These are phyloP conservation scores for Funneliformis geosporum DNA, from an alignment of 192 early-diverging fungal genomes.

Conservation along the genomic window DNA sequence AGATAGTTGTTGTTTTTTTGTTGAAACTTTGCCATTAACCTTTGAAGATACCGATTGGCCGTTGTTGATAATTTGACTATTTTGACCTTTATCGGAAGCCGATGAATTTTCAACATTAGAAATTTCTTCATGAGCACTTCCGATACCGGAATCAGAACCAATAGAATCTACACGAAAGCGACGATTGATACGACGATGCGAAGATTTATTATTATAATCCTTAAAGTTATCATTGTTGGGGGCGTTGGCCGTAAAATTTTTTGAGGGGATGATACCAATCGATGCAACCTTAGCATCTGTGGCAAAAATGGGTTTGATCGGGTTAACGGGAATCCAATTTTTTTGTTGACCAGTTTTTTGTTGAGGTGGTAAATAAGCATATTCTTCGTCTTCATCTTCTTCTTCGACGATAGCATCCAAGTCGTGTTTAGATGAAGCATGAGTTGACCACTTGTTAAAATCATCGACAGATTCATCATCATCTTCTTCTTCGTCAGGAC, in stretches of 20 bases:
- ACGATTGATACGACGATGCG: neutral
- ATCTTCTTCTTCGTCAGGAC: neutral
- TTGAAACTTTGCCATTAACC: slow-evolving; percentile 6
- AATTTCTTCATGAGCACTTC: neutral
- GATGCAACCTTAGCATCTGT: neutral
- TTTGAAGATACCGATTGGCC: neutral
- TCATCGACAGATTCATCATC: neutral
- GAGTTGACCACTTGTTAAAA: neutral
- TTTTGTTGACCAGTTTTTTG: neutral
- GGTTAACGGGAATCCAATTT: neutral
- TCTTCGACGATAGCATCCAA: slow-evolving; percentile 26
- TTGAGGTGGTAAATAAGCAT: neutral
- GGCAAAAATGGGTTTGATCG: too few species aligned
- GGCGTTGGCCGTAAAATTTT: neutral
- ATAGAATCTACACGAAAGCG: neutral
- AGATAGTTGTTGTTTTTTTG: neutral
- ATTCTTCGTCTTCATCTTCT: slow-evolving; percentile 23
- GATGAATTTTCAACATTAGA: neutral
- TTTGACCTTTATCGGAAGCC: neutral
- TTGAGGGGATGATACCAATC: too few species aligned
- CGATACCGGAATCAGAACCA: neutral
- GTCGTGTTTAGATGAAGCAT: slow-evolving; percentile 19
- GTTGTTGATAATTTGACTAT: neutral
- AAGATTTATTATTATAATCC: neutral
- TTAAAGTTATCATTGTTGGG: too few species aligned